Base-by-base conservation (phyloP, 768 basidiomycete species). In the Harrya chromipes region DNA sequence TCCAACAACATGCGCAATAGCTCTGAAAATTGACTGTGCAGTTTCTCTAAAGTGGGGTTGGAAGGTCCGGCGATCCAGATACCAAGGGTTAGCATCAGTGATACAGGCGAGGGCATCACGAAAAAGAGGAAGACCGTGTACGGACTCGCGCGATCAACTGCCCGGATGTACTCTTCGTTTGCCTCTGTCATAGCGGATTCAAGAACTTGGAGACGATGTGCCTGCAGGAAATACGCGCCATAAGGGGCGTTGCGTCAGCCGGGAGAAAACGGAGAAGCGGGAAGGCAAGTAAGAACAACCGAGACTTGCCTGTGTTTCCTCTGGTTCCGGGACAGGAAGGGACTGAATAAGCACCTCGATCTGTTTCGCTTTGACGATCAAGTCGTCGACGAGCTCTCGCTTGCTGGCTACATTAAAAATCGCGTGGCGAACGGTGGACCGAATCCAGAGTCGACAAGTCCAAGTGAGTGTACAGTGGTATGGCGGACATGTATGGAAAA, bases 351-450 rank as follows among this genome's bases (percentile, higher is more conserved):
- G 78, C 59, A 82, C 85, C 58, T 94, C 87, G 36, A 95, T 80
- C 65, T 94, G 90, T 61, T 94, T 94, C 13, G 90, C 90, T 60
- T 94, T 94, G 34, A 82, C 76, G 35, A 94, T 78, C 35, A 95
- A 74, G 60, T 94, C 92, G 14, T 78, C 72, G 5, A 92, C 89
- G 19, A 94, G 82, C 65, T 94, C 91, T 55, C 80, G 85, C 66
- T 86, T 81, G 71, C 90, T 94, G 11, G 82, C 92, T 94, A 60
- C 3, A 24, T 39, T 12, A 24, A 6, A 2, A 27, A 41, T 27
- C n/a, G 24, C 17, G 13, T 33, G 3, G n/a, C 10, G 16, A 27
- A 41, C 11, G 26, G 11, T 1, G 29, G 12, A 3, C 12, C 12
- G 11, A 27, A 27, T 27, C n/a, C 27, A 27, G 27, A 27, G 31